Evolutionary conservation across 106 monocot genomes (phyloP).

Genomic region (Dendrobium catenatum): DNA sequence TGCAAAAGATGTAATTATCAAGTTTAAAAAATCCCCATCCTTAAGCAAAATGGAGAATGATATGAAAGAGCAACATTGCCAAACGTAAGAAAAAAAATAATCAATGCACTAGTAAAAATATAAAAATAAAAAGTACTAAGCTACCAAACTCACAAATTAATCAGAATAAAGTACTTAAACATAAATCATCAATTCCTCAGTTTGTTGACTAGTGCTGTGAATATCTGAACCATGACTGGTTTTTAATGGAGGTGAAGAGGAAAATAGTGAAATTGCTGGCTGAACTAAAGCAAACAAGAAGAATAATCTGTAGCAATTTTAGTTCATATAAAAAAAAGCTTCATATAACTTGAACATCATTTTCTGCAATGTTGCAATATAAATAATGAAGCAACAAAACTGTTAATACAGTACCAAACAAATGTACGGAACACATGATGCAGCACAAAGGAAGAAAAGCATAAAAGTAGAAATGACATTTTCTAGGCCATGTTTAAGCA

Average conservation of each 20-base stretch:
- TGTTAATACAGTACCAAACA: not conserved
- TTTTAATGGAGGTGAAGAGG: not conserved
- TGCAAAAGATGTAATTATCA: not conserved
- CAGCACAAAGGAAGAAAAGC: not conserved
- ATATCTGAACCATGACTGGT: not conserved
- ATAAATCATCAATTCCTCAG: not conserved
- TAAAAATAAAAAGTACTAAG: not conserved
- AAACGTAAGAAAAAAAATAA: not conserved
- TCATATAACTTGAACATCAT: not conserved
- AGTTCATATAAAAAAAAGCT: not conserved
- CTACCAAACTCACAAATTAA: not conserved
- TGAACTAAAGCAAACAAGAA: not conserved
- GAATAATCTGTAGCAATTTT: not conserved
- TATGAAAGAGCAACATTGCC: not conserved
- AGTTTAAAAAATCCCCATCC: not conserved
- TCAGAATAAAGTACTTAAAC: not conserved
- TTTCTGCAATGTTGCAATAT: not conserved
- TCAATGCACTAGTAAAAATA: not conserved
- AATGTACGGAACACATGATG: no score
- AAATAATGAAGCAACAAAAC: not conserved
- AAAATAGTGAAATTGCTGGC: not conserved
- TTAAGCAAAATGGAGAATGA: not conserved
- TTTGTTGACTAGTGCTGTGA: not conserved
- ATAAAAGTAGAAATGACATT: not conserved
- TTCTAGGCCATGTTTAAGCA: not conserved